A percentile compares a stretch with the other conserved stretches of the same genome.
These are phyloP conservation scores for Entomortierella lignicola DNA, from an alignment of 192 early-diverging fungal genomes.

Conservation along the genomic window DNA sequence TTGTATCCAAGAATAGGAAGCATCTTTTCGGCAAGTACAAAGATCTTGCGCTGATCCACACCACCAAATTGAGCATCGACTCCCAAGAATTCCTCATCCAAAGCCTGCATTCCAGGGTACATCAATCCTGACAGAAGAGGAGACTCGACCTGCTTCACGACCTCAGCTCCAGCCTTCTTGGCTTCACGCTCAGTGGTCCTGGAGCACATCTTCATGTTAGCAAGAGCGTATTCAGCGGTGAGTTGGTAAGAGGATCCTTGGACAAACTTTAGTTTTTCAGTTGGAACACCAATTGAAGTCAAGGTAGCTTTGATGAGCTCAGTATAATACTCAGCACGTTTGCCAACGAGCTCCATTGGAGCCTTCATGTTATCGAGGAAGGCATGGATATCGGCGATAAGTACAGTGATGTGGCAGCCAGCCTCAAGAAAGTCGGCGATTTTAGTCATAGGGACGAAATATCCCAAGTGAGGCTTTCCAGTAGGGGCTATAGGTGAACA, in stretches of 20 bases:
- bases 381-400: slow-evolving; percentile 97
- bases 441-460: slow-evolving; percentile 98
- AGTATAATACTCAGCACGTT: slow-evolving; percentile 95
- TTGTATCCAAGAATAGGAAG: slow-evolving; percentile 93
- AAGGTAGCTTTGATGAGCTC: slow-evolving; percentile 89
- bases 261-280: slow-evolving; percentile 93
- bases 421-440: slow-evolving; percentile 96
- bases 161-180: slow-evolving; percentile 98
- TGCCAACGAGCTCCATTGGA: slow-evolving; percentile 88
- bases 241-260: slow-evolving; percentile 92
- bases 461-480: slow-evolving; percentile 95
- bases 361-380: slow-evolving; percentile 99
- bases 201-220: slow-evolving; percentile 89
- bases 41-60: slow-evolving; percentile 99
- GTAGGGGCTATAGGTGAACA: slow-evolving; percentile 75
- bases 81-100: slow-evolving; percentile 97
- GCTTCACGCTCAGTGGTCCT: slow-evolving; percentile 94
- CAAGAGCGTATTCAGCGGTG: slow-evolving; percentile 89
- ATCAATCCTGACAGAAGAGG: slow-evolving; percentile 93
- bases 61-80: slow-evolving; percentile 98
- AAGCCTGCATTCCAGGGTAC: slow-evolving; percentile 97
- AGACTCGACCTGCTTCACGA: slow-evolving; percentile 94
- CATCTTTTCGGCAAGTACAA: slow-evolving; percentile 96
- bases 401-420: slow-evolving; percentile 83
- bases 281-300: slow-evolving; percentile 92